Evolutionary conservation across 2,329 filamentous ascomycete genomes (phyloP), one percentile per base, ranked within the genome.

Genomic region (Dryadomyces quercivorus): DNA sequence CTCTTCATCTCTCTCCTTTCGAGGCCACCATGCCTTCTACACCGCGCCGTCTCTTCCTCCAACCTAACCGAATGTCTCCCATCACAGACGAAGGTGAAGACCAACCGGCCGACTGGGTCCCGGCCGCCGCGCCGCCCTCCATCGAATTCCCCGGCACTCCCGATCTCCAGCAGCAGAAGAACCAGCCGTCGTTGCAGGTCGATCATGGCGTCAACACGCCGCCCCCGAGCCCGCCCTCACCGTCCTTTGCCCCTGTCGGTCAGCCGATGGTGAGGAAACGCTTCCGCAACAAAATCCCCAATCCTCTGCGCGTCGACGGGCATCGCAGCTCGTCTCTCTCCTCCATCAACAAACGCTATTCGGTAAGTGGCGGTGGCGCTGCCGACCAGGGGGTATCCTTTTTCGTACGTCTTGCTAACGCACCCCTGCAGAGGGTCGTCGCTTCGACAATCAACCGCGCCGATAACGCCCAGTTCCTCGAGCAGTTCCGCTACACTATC

Each of bases 401-500:
- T 5, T 8, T 31, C 26, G 26, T 31, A 31, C n/a, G n/a, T n/a
- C n/a, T n/a, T 18, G 15, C 42, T 16, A 15, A 40, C 10, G 4
- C 4, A 12, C 36, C 36, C 36, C 36, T 40, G 36, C 63, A 88
- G 84, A 78, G 77, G 62, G 85, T 80, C 10, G 77, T 91, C 56
- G 86, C 85, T 60, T 83, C 84, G 44, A 79, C 81, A 58, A 77
- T 95, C 59, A 84, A 87, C 54, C 78, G 84, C 60, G 82, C 80
- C 61, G 90, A 95, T 62, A 94, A 91, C 65, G 78, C 85, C 61
- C 84, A 84, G 60, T 95, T 96, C 63, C 77, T 95, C 56, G 91
- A 96, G 69, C 86, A 90, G 65, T 96, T 96, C 64, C 86, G 91
- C 59, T 96, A 96, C 70, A 86, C 88, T 21, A 88, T 96, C 60